Base-by-base conservation (phyloP, 2,329 filamentous ascomycete species). In the Calonectria hongkongensis region DNA sequence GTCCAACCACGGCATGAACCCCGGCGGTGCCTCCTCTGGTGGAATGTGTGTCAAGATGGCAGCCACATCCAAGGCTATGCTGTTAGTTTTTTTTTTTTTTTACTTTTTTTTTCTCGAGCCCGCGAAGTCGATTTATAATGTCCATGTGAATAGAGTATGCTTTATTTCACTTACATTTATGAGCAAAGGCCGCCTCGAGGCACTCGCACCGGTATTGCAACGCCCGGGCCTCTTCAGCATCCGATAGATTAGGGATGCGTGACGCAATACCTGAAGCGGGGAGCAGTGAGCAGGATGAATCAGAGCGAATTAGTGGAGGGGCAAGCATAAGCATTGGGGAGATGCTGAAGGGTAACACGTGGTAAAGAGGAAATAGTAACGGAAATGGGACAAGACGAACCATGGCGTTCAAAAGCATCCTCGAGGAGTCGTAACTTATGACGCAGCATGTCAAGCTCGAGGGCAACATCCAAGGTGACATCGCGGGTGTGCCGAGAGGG, bases 191-290 rank as follows among this genome's bases (percentile, higher is more conserved):
- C 65, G 84, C 84, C 78, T 91, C 89, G 68, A 91, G 87, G 80
- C 88, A 90, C 82, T 91, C 89, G 82, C 89, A 91, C 75, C 87
- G 87, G 77, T 91, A 89, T 79, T 91, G 89, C 66, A 91, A 82
- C 45, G 86, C 85, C 69, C 89, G 86, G 30, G 89, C 89, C 80
- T 91, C 90, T 81, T 91, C 89, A 28, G 87, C 85, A 74, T 90
- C 88, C 66, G 88, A 91, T 68, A 90, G 81, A 74, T 85, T 82
- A 28, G 87, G 86, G 60, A 88, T 79, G 73, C 75, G 79, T 60
- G 81, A 79, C 28, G 76, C 48, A 68, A 80, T 77, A 73, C 80
- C 81, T 83, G 74, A 47, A 62, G 56, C 54, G 68, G 18, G 66
- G 41, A 73, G 48, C 51, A 73, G 70, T 79, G 67, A 80, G 75